A percentile compares a stretch with the other conserved stretches of the same genome.
These are phyloP conservation scores for Myriosclerotinia duriaeana DNA, from an alignment of 2,329 filamentous ascomycete genomes.

Conservation along the genomic window DNA sequence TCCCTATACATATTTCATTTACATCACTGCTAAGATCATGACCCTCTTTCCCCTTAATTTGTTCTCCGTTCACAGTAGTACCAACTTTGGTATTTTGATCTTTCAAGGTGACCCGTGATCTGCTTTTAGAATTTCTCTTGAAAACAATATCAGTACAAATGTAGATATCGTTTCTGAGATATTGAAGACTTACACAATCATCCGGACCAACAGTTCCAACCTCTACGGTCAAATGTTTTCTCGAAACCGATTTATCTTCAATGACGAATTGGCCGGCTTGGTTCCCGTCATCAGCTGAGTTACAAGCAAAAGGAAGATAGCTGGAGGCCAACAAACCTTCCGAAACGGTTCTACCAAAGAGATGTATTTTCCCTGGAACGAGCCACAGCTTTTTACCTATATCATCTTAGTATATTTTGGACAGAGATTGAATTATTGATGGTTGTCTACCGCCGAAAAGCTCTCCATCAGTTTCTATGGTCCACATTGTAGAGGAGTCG, in stretches of 20 bases:
- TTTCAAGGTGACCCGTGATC: constrained; percentile 70
- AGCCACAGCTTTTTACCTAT: constrained; percentile 76
- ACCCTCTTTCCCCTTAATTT: constrained; percentile 60
- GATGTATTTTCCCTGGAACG: constrained; percentile 77
- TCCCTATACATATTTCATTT: constrained; percentile 70
- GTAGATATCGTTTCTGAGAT: constrained; percentile 11
- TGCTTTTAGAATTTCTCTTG: constrained; percentile 39
- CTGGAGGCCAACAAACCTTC: constrained; percentile 54
- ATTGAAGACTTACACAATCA: constrained; percentile 57
- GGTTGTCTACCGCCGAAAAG: constrained; percentile 1
- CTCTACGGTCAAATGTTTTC: constrained; percentile 80
- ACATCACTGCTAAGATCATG: constrained; percentile 55
- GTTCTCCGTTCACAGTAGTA: constrained; percentile 71
- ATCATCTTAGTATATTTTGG: background rate
- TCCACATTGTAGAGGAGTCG: background rate
- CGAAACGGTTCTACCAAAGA: constrained; percentile 76
- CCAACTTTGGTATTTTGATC: constrained; percentile 85
- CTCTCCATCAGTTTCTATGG: constrained; percentile 7
- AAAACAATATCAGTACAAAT: background rate
- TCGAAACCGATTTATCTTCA: constrained; percentile 78
- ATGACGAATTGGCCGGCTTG: constrained; percentile 67
- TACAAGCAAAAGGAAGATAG: background rate
- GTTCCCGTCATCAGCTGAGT: background rate
- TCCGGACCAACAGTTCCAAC: constrained; percentile 64
- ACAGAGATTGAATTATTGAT: background rate